These are phyloP conservation scores for Tricholomella constricta DNA, from an alignment of 768 basidiomycete genomes.

Conservation along the genomic window DNA sequence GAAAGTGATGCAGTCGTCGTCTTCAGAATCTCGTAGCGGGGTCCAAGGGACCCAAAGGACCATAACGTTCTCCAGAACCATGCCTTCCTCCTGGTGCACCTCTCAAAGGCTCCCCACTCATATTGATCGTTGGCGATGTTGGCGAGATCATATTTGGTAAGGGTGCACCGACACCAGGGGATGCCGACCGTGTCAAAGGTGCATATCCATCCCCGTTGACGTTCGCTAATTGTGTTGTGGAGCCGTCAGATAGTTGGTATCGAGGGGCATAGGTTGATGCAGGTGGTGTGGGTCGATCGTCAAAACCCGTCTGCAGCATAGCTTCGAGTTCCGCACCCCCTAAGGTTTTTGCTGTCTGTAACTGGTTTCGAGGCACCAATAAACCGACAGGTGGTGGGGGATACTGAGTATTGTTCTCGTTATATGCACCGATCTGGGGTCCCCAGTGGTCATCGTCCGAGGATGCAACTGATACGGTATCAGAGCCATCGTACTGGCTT, in stretches of 20 bases:
- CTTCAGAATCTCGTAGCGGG: slow-evolving; percentile 55
- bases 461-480: slow-evolving; percentile 77
- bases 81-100: slow-evolving; percentile 17
- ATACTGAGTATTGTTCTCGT: slow-evolving; percentile 77
- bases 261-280: slow-evolving; percentile 48
- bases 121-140: slow-evolving; percentile 36
- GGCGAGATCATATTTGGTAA: slow-evolving; percentile 41
- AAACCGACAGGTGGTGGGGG: slow-evolving; percentile 86
- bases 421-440: slow-evolving; percentile 91
- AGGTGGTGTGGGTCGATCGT: slow-evolving; percentile 63
- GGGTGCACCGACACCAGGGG: slow-evolving; percentile 37
- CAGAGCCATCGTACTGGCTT: slow-evolving; percentile 76
- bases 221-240: slow-evolving; percentile 43
- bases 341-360: slow-evolving; percentile 50
- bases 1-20: slow-evolving; percentile 21
- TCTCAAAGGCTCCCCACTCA: slow-evolving; percentile 22
- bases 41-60: slow-evolving; percentile 62
- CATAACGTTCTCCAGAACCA: slow-evolving; percentile 44
- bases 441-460: slow-evolving; percentile 98
- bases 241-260: slow-evolving; percentile 65
- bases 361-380: slow-evolving; percentile 39
- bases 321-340: slow-evolving; percentile 82
- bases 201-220: slow-evolving; percentile 55
- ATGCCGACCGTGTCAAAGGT: slow-evolving; percentile 51
- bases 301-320: slow-evolving; percentile 91